These are phyloP conservation scores for Apiospora malaysiana DNA, from an alignment of 2,329 filamentous ascomycete species.

Conservation along the genomic window DNA sequence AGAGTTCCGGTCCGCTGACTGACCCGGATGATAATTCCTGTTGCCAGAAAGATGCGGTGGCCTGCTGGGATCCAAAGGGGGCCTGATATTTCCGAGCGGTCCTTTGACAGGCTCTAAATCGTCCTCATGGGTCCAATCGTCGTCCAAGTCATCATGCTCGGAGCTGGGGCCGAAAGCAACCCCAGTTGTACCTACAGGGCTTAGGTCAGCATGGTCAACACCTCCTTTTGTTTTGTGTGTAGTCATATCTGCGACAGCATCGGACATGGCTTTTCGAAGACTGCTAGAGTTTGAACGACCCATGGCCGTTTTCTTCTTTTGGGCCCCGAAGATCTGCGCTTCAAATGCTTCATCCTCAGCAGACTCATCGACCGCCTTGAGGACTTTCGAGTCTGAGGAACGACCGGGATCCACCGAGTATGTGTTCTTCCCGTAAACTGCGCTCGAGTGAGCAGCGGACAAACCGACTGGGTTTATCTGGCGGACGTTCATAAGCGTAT, in stretches of 20 bases:
- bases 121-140: neutral
- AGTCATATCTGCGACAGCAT: conserved; percentile 17
- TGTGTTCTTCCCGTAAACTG: conserved; percentile 15
- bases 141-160: neutral
- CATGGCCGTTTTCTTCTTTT: conserved; percentile 18
- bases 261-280: conserved; percentile 8
- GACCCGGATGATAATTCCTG: neutral
- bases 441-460: conserved; percentile 15
- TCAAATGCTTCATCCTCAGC: conserved; percentile 17
- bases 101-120: neutral
- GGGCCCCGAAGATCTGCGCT: conserved; percentile 17
- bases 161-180: neutral
- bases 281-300: neutral
- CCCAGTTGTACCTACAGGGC: neutral
- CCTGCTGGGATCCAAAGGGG: conserved; percentile 12
- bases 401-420: neutral
- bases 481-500: conserved; percentile 18
- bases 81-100: neutral
- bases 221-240: neutral
- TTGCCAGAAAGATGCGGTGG: conserved; percentile 9
- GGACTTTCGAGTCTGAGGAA: neutral
- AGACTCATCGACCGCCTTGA: conserved; percentile 1
- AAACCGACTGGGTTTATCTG: conserved; percentile 9
- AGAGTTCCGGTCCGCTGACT: neutral
- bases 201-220: conserved; percentile 11